Conservation (phyloP, 148 eudicot genomes). For the Cornus controversa region DNA sequence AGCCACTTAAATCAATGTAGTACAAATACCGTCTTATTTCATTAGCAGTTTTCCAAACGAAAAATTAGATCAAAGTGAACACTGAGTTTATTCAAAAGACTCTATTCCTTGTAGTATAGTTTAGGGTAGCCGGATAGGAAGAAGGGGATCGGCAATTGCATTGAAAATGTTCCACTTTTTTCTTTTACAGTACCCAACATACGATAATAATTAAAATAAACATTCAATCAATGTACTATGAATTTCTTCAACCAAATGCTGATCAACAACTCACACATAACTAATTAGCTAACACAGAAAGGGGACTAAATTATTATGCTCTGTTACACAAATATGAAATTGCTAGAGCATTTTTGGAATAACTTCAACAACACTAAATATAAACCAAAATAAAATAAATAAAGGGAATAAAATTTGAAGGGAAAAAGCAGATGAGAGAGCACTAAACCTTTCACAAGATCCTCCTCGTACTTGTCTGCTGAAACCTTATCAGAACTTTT, state of each 20-base stretch:
- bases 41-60: neutral
- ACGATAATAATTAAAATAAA: too few relatives aligned
- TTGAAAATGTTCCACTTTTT: neutral
- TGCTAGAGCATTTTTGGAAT: too few relatives aligned
- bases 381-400: neutral
- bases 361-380: neutral
- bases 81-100: neutral
- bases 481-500: slow-evolving; percentile 22
- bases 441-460: slow-evolving; percentile 55
- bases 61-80: neutral
- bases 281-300: neutral
- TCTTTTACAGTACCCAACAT: too few relatives aligned
- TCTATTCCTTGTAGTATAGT: neutral
- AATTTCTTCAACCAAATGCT: too few relatives aligned
- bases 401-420: neutral
- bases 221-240: too few relatives aligned
- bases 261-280: neutral
- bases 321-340: neutral
- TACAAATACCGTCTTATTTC: neutral
- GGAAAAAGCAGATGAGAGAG: neutral
- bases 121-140: neutral
- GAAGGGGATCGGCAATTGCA: neutral
- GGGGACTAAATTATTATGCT: neutral
- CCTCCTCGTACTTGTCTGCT: slow-evolving; percentile 41
- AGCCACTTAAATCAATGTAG: neutral